Evolutionary conservation across 179 eudicot species (phyloP).

Genomic region (Spinacia oleracea): DNA sequence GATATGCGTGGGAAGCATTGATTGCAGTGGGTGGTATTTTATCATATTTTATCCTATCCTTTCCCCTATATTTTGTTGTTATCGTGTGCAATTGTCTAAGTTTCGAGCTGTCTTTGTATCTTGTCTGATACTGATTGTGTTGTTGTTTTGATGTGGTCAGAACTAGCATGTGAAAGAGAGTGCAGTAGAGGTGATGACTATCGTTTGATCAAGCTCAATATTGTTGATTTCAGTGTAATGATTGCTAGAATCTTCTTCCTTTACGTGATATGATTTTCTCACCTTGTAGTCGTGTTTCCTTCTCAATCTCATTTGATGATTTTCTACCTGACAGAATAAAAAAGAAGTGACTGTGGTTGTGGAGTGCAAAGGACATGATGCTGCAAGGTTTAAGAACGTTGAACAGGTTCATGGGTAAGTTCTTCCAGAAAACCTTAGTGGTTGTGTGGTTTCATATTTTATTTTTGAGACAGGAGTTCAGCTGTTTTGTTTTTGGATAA

Average conservation of each 20-base stretch:
- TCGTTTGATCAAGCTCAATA: constrained; percentile 87
- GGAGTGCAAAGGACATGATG: constrained; percentile 98
- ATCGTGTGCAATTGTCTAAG: neutral
- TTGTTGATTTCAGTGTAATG: constrained; percentile 66
- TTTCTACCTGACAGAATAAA: constrained; percentile 46
- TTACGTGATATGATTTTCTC: neutral
- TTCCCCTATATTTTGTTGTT: neutral
- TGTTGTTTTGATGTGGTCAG: constrained; percentile 25
- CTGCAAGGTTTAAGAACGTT: constrained; percentile 69
- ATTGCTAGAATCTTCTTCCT: constrained; percentile 1
- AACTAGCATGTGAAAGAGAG: constrained; percentile 88
- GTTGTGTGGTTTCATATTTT: neutral
- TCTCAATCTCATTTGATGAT: neutral
- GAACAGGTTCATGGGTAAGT: constrained; percentile 95
- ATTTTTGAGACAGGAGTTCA: neutral
- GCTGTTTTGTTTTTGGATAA: too few relatives aligned
- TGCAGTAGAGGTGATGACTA: constrained; percentile 99
- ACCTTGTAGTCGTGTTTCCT: constrained; percentile 3
- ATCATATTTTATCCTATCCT: neutral
- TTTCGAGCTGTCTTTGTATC: neutral
- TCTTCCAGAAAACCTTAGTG: neutral
- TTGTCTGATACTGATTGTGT: neutral
- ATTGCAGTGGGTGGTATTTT: neutral
- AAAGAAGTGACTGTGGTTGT: constrained; percentile 69
- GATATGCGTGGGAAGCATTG: neutral